A percentile compares a stretch with the other conserved stretches of the same genome.
Evolutionary conservation across 805 yeast genomes (phyloP).

Genomic region (Dipodascus albidus): DNA sequence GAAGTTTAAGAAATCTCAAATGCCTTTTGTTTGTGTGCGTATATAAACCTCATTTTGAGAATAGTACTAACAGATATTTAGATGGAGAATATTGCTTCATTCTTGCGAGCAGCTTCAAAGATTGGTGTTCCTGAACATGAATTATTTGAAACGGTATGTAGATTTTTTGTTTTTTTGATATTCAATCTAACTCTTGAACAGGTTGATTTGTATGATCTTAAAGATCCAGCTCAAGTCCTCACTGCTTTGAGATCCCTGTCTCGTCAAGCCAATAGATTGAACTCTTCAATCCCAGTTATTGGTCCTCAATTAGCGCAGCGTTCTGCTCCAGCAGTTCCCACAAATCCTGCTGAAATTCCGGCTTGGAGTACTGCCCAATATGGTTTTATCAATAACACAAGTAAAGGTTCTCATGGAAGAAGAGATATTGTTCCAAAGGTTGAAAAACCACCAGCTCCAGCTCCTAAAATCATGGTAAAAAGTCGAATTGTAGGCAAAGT

Average conservation of each 20-base stretch:
- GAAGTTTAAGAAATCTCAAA: slow-evolving; percentile 46
- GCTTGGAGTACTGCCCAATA: slow-evolving; percentile 51
- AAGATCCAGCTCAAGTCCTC: slow-evolving; percentile 72
- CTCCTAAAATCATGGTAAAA: slow-evolving; percentile 12
- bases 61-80: slow-evolving; percentile 19
- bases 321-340: slow-evolving; percentile 32
- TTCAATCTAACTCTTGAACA: background rate
- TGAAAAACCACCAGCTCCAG: slow-evolving; percentile 10
- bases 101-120: slow-evolving; percentile 46
- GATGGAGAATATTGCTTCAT: slow-evolving; percentile 78
- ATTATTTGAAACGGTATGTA: slow-evolving; percentile 51
- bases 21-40: slow-evolving; percentile 48
- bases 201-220: slow-evolving; percentile 52
- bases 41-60: background rate
- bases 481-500: slow-evolving; percentile 1
- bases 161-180: background rate
- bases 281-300: slow-evolving; percentile 39
- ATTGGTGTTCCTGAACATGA: slow-evolving; percentile 75
- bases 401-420: slow-evolving; percentile 40
- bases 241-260: slow-evolving; percentile 65
- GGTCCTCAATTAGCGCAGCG: slow-evolving; percentile 40
- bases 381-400: slow-evolving; percentile 47
- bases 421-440: slow-evolving; percentile 32
- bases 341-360: slow-evolving; percentile 36
- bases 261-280: slow-evolving; percentile 47